phyloP scores from a whole-genome alignment of 1,284 basidiomycete species.

The Sanghuangporus sanghuang region DNA sequence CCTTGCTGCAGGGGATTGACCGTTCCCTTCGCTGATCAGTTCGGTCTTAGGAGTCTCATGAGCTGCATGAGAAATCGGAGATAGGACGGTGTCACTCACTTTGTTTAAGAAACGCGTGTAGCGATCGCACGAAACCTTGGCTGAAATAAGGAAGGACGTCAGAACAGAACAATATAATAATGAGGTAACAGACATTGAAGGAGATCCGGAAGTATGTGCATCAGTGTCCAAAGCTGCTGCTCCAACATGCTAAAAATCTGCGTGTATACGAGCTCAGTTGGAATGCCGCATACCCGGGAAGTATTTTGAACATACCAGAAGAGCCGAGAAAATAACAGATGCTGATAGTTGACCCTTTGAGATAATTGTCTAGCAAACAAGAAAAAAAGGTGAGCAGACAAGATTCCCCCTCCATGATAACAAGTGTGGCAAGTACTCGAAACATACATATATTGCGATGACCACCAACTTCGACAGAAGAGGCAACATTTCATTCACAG shows the following conservation, averaged over 20 bases:
- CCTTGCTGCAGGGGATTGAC: not conserved
- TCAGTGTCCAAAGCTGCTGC: not conserved
- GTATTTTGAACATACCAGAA: not conserved
- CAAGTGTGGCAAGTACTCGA: not conserved
- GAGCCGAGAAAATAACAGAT: constrained; percentile 5
- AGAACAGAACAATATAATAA: not conserved
- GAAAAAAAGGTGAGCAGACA: not conserved
- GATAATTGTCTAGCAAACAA: constrained; percentile 4
- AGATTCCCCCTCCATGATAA: not conserved
- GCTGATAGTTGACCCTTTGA: constrained; percentile 8
- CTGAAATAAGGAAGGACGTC: not conserved
- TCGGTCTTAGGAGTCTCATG: constrained; percentile 3
- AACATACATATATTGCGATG: constrained; percentile 7
- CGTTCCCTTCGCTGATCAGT: constrained; percentile 3
- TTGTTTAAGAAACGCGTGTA: constrained; percentile 8
- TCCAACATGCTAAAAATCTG: constrained; percentile 11
- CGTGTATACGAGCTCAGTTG: not conserved
- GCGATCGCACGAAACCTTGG: constrained; percentile 11
- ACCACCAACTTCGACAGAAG: constrained; percentile 6
- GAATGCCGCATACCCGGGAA: not conserved
- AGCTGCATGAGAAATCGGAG: too few relatives aligned
- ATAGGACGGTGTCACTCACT: constrained; percentile 3
- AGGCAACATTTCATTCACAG: constrained; percentile 3
- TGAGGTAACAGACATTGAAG: not conserved
- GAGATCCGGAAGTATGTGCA: constrained; percentile 2